A percentile compares a stretch with the other conserved stretches of the same genome.
Evolutionary conservation across 2,329 filamentous ascomycete species (phyloP).

Genomic region (Penicillium sp.): DNA sequence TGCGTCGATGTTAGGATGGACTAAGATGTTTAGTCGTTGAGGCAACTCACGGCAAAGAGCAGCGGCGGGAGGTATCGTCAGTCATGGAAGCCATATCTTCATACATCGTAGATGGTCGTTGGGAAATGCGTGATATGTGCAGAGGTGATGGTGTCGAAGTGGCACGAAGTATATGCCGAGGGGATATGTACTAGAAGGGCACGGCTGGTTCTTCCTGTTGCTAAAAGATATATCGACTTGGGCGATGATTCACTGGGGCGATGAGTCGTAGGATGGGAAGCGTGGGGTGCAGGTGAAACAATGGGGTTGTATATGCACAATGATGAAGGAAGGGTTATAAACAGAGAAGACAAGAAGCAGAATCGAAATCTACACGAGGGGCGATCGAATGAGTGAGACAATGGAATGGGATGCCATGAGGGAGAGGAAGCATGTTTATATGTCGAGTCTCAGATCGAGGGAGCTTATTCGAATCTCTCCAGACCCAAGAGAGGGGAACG

Average conservation of each 20-base stretch:
- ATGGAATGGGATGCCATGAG: conserved; percentile 21
- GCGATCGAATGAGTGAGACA: conserved; percentile 25
- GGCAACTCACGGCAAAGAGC: conserved; percentile 37
- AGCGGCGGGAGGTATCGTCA: conserved; percentile 31
- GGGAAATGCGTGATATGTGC: conserved; percentile 7
- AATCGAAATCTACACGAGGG: conserved; percentile 27
- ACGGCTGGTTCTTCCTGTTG: not conserved
- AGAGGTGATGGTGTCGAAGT: conserved; percentile 13
- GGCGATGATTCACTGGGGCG: conserved; percentile 8
- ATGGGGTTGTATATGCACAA: conserved; percentile 22
- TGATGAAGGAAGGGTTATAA: conserved; percentile 14
- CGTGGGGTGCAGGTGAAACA: conserved; percentile 6
- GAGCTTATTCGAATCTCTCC: conserved; percentile 2
- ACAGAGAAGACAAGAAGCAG: conserved; percentile 16
- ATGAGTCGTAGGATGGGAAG: not conserved
- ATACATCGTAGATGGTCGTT: conserved; percentile 26
- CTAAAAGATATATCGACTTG: conserved; percentile 4
- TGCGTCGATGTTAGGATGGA: conserved; percentile 7
- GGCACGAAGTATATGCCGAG: conserved; percentile 2
- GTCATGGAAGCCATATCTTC: conserved; percentile 32
- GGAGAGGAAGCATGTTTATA: conserved; percentile 37
- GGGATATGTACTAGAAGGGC: conserved; percentile 17
- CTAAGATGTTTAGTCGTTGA: not conserved
- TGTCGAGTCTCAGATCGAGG: conserved; percentile 17
- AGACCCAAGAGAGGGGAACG: conserved; percentile 27